phyloP scores from a whole-genome alignment of 805 yeast genomes.

The Metschnikowia gelsemii region DNA sequence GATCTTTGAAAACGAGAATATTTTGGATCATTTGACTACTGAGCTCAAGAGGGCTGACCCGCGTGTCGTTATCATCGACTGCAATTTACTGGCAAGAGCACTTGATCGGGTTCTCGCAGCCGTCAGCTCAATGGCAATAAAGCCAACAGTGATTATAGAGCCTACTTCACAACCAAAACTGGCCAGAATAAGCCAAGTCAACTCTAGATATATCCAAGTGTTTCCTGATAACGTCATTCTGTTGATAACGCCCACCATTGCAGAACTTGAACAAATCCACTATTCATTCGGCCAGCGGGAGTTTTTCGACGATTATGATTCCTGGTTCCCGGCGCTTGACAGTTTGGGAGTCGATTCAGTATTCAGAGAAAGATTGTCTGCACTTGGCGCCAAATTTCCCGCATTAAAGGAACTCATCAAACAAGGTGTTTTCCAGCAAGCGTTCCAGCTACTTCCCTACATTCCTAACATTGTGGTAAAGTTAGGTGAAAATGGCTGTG shows the following conservation, averaged over 20 bases:
- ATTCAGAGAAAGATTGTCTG: constrained; percentile 48
- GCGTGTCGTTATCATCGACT: constrained; percentile 57
- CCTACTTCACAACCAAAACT: constrained; percentile 78
- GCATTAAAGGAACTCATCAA: constrained; percentile 28
- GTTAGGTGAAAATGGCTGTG: constrained; percentile 64
- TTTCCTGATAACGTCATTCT: constrained; percentile 49
- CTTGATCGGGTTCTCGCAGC: constrained; percentile 22
- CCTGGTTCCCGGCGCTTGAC: constrained; percentile 78
- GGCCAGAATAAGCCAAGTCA: constrained; percentile 39
- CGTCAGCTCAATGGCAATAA: constrained; percentile 8
- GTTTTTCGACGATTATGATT: constrained; percentile 49
- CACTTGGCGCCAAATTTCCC: constrained; percentile 20
- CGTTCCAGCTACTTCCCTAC: constrained; percentile 71
- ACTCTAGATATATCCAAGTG: constrained; percentile 30
- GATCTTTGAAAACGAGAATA: constrained; percentile 51
- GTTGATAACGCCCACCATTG: constrained; percentile 66
- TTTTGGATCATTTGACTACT: constrained; percentile 33
- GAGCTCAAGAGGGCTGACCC: constrained; percentile 48
- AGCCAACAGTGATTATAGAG: constrained; percentile 52
- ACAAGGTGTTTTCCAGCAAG: constrained; percentile 60
- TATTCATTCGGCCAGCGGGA: constrained; percentile 43
- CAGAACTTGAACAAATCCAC: constrained; percentile 59
- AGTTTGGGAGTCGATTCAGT: constrained; percentile 47
- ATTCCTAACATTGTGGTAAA: constrained; percentile 66
- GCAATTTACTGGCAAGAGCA: constrained; percentile 56